Percentiles rank a stretch among this genome's conserved stretches.
These are phyloP conservation scores for Lepidium campestre DNA, from an alignment of 441 rosid species.

Conservation along the genomic window DNA sequence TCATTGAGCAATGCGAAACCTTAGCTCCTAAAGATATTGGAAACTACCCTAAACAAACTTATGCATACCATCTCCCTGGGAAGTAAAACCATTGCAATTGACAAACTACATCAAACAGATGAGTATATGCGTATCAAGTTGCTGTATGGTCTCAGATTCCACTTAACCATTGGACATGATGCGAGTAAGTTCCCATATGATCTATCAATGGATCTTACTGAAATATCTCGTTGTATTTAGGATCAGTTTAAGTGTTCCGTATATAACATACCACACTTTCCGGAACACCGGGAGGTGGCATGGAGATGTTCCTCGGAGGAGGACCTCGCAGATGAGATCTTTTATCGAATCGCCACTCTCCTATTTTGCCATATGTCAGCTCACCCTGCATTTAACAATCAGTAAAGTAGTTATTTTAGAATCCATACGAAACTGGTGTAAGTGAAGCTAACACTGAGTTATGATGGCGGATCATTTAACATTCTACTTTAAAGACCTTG, in stretches of 20 bases:
- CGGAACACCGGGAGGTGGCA: constrained; percentile 69
- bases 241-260: neutral
- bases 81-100: neutral
- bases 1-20: neutral
- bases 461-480: neutral
- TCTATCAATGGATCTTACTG: neutral
- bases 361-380: constrained; percentile 61
- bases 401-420: neutral
- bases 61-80: neutral
- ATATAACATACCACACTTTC: constrained; percentile 66
- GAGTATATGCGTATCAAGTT: neutral
- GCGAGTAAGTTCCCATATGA: neutral
- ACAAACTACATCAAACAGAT: neutral
- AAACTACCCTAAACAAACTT: neutral
- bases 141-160: neutral
- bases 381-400: constrained; percentile 39
- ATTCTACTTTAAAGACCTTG: neutral
- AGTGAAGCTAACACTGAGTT: neutral
- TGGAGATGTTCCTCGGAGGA: constrained; percentile 47
- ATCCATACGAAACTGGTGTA: neutral
- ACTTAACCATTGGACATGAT: constrained; percentile 1
- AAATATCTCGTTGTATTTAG: neutral
- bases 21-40: neutral
- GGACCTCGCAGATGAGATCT: constrained; percentile 56
- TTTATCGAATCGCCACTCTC: constrained; percentile 75